Conservation (phyloP, 2,329 filamentous ascomycete species). For the Daldinia eschscholtzii region DNA sequence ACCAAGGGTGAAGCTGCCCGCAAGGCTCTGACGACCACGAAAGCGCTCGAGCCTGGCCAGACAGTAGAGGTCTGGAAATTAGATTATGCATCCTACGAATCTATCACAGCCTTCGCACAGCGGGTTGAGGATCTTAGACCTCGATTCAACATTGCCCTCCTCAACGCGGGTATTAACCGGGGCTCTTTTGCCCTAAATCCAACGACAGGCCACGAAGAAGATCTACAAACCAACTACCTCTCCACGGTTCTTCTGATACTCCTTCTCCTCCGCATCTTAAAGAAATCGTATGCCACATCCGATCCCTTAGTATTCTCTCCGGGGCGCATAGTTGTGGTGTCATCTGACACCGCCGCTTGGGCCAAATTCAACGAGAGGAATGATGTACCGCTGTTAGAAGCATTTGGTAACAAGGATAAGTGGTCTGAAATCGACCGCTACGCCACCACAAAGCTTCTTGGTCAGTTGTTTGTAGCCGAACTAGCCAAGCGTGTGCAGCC, state of each 20-base stretch:
- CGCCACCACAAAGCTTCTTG: neutral
- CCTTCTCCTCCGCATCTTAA: neutral
- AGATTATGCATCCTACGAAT: neutral
- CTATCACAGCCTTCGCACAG: neutral
- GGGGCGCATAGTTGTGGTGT: neutral
- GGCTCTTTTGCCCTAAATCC: neutral
- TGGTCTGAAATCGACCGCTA: neutral
- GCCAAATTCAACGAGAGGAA: neutral
- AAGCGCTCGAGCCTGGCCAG: neutral
- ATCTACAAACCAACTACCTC: neutral
- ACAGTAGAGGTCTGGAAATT: neutral
- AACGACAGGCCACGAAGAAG: neutral
- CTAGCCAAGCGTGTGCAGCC: neutral
- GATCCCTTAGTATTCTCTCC: neutral
- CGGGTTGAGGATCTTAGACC: neutral
- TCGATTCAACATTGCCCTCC: neutral
- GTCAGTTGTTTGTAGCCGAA: neutral
- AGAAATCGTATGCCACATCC: neutral
- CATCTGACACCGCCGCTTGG: neutral
- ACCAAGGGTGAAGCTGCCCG: constrained; percentile 12
- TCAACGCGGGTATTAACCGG: neutral
- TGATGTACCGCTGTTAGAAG: neutral
- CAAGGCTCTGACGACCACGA: neutral
- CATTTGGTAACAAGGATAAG: neutral
- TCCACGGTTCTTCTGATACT: neutral